These are phyloP conservation scores for Sclerotinia spermophila DNA, from an alignment of 2,329 filamentous ascomycete species.

Conservation along the genomic window DNA sequence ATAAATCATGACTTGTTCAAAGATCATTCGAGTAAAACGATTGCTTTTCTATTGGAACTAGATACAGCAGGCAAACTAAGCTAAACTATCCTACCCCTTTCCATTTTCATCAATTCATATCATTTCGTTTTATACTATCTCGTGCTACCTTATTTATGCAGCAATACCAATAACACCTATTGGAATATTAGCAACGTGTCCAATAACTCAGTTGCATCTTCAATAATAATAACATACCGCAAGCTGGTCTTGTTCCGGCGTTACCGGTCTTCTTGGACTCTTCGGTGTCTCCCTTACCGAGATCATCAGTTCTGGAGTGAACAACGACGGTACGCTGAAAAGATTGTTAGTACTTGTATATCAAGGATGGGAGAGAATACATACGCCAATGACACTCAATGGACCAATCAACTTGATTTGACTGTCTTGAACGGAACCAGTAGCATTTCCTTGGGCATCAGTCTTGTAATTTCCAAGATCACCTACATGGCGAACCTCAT, in stretches of 20 bases:
- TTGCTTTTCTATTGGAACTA: neutral
- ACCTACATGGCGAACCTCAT: slow-evolving; percentile 88
- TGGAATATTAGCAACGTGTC: neutral
- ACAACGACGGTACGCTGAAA: slow-evolving; percentile 84
- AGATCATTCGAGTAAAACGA: neutral
- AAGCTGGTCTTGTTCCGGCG: slow-evolving; percentile 87
- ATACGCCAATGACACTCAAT: slow-evolving; percentile 88
- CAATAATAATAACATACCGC: slow-evolving; percentile 58
- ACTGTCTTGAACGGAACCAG: slow-evolving; percentile 75
- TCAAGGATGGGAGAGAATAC: neutral
- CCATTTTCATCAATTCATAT: slow-evolving; percentile 1
- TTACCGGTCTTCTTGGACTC: slow-evolving; percentile 99
- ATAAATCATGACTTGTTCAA: neutral
- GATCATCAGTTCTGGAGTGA: slow-evolving; percentile 93
- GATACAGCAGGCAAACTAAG: slow-evolving; percentile 5
- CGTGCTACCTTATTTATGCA: slow-evolving; percentile 48
- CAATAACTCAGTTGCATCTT: slow-evolving; percentile 7
- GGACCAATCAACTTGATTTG: slow-evolving; percentile 94
- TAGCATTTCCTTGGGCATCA: slow-evolving; percentile 84
- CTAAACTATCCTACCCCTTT: neutral
- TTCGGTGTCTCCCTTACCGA: slow-evolving; percentile 86
- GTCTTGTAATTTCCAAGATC: slow-evolving; percentile 98
- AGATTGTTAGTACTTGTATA: slow-evolving; percentile 28
- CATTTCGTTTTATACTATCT: neutral
- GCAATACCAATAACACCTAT: slow-evolving; percentile 86